Conservation (phyloP, 2,329 filamentous ascomycete species). For the Colletotrichum sp. region DNA sequence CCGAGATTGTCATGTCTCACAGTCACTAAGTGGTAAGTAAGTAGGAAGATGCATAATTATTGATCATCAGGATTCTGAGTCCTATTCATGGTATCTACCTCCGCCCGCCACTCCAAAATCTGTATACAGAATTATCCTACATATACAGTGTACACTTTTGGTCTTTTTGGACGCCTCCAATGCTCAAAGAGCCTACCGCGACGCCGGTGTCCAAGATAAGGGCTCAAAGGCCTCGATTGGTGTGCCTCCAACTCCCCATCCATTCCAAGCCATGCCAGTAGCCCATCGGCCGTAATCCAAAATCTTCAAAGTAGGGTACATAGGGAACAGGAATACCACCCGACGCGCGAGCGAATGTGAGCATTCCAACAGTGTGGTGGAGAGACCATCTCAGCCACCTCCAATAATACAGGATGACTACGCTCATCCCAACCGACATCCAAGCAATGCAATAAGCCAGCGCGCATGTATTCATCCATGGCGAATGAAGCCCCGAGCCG, state of each 20-base stretch:
- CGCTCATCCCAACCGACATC: background rate
- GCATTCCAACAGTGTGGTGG: background rate
- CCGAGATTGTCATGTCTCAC: background rate
- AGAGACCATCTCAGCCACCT: background rate
- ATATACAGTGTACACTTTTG: conserved; percentile 13
- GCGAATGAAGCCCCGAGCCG: background rate
- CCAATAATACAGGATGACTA: background rate
- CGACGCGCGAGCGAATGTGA: background rate
- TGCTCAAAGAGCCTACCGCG: background rate
- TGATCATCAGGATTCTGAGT: conserved; percentile 12
- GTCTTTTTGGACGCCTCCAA: background rate
- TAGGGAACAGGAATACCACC: background rate
- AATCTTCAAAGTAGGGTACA: background rate
- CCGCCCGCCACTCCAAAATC: background rate
- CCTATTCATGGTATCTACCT: conserved; percentile 15
- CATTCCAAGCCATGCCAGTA: background rate
- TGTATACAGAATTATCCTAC: conserved; percentile 19
- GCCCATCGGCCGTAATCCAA: background rate
- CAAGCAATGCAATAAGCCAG: background rate
- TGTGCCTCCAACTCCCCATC: background rate
- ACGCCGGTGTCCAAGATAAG: background rate
- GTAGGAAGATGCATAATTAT: background rate
- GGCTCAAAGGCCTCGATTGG: background rate
- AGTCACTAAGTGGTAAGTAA: background rate
- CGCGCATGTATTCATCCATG: background rate